A percentile compares a stretch with the other conserved stretches of the same genome.
phyloP scores from a whole-genome alignment of 306 rosid species.

The Cicer yamashitae region DNA sequence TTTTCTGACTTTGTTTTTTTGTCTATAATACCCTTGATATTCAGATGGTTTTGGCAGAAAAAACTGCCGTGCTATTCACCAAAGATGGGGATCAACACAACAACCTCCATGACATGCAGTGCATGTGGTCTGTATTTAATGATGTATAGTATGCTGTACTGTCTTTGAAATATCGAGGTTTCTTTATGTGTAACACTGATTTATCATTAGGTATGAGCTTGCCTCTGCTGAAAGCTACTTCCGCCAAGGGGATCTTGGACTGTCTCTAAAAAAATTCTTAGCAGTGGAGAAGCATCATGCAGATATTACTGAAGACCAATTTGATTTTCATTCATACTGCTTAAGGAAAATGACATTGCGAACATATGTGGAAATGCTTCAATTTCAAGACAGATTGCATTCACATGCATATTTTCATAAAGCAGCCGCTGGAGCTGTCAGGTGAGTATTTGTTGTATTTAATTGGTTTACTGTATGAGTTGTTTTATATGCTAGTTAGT shows the following conservation, averaged over 20 bases:
- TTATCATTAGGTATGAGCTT: constrained; percentile 82
- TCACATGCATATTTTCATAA: constrained; percentile 88
- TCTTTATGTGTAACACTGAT: constrained; percentile 41
- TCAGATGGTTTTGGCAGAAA: constrained; percentile 92
- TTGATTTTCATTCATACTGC: constrained; percentile 99
- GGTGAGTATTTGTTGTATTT: constrained; percentile 53
- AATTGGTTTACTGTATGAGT: constrained; percentile 27
- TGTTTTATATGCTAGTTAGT: constrained; percentile 36
- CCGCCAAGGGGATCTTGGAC: constrained; percentile 97
- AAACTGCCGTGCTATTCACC: constrained; percentile 96
- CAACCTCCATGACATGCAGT: constrained; percentile 99
- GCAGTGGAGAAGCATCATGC: constrained; percentile 99
- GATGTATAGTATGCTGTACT: constrained; percentile 34
- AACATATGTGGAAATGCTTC: constrained; percentile 95
- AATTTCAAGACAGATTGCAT: constrained; percentile 94
- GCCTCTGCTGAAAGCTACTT: constrained; percentile 95
- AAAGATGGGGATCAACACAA: constrained; percentile 99
- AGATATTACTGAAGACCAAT: constrained; percentile 98
- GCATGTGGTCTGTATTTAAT: constrained; percentile 90
- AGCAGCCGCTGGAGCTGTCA: constrained; percentile 97
- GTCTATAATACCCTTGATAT: constrained; percentile 32
- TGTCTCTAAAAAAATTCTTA: constrained; percentile 84
- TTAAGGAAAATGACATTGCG: constrained; percentile 98
- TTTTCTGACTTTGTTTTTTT: constrained; percentile 32
- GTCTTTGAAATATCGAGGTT: constrained; percentile 32